Conservation (phyloP, 140 eudicot species). For the Erigeron philadelphicus region DNA sequence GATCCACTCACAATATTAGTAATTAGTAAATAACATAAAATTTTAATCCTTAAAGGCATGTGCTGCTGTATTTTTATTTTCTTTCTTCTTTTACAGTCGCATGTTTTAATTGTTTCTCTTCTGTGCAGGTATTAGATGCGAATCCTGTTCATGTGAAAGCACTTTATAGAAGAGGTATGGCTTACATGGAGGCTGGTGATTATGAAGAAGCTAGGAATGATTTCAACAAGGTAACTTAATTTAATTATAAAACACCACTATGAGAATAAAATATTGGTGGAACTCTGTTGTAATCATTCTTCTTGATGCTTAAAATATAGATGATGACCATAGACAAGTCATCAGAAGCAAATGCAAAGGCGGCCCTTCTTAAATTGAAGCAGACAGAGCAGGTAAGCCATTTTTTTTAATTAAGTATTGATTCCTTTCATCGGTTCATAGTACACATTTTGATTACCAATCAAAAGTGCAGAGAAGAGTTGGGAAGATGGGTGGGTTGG, state of each 20-base stretch:
- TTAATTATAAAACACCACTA: not conserved
- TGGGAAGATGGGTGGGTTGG: too few species aligned
- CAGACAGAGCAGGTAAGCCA: slow-evolving; percentile 76
- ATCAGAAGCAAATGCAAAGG: slow-evolving; percentile 79
- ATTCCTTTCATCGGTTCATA: not conserved
- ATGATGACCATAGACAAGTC: slow-evolving; percentile 84
- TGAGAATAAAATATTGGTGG: not conserved
- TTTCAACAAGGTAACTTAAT: slow-evolving; percentile 59
- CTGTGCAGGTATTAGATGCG: slow-evolving; percentile 73
- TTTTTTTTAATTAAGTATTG: not conserved
- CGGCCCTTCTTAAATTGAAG: slow-evolving; percentile 77
- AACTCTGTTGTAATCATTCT: slow-evolving; percentile 21
- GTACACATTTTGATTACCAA: not conserved
- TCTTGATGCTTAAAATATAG: slow-evolving; percentile 32
- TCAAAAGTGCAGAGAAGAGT: not conserved
- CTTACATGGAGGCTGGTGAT: slow-evolving; percentile 81
- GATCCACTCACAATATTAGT: too few species aligned
- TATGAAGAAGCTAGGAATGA: slow-evolving; percentile 85
- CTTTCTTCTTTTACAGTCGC: not conserved
- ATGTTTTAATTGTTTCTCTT: not conserved
- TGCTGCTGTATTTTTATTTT: too few species aligned
- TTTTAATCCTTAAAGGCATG: too few species aligned
- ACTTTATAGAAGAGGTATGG: slow-evolving; percentile 96
- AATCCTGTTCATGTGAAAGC: slow-evolving; percentile 94
- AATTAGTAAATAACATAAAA: too few species aligned